phyloP scores from a whole-genome alignment of 2,329 filamentous ascomycete genomes.

The Eutypella sp. region DNA sequence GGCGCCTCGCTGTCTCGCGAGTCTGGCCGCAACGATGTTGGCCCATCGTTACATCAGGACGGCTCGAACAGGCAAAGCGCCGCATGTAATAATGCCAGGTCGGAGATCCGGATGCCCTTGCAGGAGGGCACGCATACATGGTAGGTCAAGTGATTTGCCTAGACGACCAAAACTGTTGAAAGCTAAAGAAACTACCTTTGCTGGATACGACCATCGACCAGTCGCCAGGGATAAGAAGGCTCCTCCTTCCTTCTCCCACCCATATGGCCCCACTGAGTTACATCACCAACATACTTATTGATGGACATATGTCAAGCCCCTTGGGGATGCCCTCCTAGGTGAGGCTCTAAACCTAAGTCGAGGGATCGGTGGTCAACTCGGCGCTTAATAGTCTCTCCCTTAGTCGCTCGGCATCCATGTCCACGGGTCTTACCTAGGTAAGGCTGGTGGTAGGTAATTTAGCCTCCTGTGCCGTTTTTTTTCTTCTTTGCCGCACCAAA shows the following conservation, averaged over 20 bases:
- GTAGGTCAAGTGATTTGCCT: background rate
- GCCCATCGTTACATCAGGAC: no score
- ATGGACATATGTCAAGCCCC: background rate
- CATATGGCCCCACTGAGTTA: background rate
- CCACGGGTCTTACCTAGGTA: no score
- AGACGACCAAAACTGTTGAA: background rate
- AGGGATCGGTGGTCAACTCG: background rate
- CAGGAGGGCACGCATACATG: background rate
- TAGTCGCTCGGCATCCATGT: conserved; percentile 1
- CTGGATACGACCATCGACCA: background rate
- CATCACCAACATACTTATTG: background rate
- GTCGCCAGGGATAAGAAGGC: background rate
- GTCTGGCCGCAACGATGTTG: no score
- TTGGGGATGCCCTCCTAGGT: background rate
- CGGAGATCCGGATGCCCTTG: no score
- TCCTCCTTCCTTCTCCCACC: background rate
- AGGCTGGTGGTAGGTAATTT: background rate
- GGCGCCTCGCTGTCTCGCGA: no score
- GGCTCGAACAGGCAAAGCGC: no score
- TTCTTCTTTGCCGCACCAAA: background rate
- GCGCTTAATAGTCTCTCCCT: background rate
- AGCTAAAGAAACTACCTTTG: background rate
- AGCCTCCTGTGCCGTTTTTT: background rate
- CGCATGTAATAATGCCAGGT: no score
- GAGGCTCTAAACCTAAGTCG: background rate